phyloP scores from a whole-genome alignment of 257 asterid species.

The Echium plantagineum region DNA sequence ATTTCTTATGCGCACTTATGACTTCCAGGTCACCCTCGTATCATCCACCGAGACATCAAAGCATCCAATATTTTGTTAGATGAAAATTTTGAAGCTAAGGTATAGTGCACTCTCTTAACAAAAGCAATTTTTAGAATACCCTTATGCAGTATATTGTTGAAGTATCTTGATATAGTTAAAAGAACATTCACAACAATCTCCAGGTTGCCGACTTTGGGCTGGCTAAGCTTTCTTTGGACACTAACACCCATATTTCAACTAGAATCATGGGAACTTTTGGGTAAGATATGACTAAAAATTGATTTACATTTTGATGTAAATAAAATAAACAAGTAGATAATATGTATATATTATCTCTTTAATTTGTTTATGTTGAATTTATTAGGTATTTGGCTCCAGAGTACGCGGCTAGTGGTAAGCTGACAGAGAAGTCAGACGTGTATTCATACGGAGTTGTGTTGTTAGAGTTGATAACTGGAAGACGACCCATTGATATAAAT shows the following conservation, averaged over 20 bases:
- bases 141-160: not conserved
- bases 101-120: constrained; percentile 1
- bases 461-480: constrained; percentile 73
- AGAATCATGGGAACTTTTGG: constrained; percentile 97
- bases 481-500: constrained; percentile 50
- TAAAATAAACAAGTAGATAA: no score
- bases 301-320: no score
- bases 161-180: not conserved
- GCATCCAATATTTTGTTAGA: constrained; percentile 75
- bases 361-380: no score
- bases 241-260: constrained; percentile 76
- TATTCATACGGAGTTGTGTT: constrained; percentile 81
- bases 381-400: constrained; percentile 94
- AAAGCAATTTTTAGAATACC: not conserved
- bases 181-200: not conserved
- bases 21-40: constrained; percentile 77
- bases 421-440: constrained; percentile 81
- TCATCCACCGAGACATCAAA: constrained; percentile 84
- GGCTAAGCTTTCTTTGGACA: constrained; percentile 78
- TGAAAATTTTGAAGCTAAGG: constrained; percentile 66
- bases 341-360: no score
- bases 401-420: constrained; percentile 81
- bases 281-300: constrained; percentile 17
- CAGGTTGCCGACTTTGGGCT: constrained; percentile 94
- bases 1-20: no score